phyloP scores from a whole-genome alignment of 1,284 basidiomycete species.

The Trametes polyzona region DNA sequence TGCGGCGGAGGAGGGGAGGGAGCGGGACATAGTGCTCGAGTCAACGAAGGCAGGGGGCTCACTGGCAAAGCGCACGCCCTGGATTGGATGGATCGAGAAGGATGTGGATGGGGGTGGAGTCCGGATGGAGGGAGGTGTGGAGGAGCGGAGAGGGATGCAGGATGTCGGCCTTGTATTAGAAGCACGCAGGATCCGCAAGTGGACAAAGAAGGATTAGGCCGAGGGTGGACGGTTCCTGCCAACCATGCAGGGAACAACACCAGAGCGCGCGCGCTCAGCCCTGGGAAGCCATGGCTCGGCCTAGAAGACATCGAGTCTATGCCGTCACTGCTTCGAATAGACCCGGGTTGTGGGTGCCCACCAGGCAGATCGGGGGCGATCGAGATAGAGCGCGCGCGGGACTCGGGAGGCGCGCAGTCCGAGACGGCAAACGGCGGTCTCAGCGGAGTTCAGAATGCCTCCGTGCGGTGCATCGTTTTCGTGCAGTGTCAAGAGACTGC shows the following conservation, averaged over 20 bases:
- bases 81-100: too few species aligned
- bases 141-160: conserved; percentile 4
- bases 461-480: conserved; percentile 9
- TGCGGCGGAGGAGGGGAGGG: conserved; percentile 7
- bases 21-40: conserved; percentile 12
- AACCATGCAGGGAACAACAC: conserved; percentile 18
- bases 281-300: conserved; percentile 6
- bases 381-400: conserved; percentile 2
- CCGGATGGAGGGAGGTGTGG: conserved; percentile 8
- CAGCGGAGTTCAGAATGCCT: conserved; percentile 13
- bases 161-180: conserved; percentile 14
- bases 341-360: conserved; percentile 13
- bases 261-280: conserved; percentile 1
- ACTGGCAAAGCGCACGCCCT: conserved; percentile 6
- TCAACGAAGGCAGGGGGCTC: conserved; percentile 1
- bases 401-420: not conserved
- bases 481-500: conserved; percentile 6
- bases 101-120: not conserved
- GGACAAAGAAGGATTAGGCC: conserved; percentile 11
- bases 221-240: conserved; percentile 15
- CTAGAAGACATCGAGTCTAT: conserved; percentile 8
- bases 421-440: conserved; percentile 10
- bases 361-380: conserved; percentile 4
- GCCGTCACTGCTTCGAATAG: conserved; percentile 5
- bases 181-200: conserved; percentile 13